Percentiles rank a stretch among this genome's conserved stretches.
These are phyloP conservation scores for Debaryomyces singareniensis DNA, from an alignment of 1,139 yeast species.

Conservation along the genomic window DNA sequence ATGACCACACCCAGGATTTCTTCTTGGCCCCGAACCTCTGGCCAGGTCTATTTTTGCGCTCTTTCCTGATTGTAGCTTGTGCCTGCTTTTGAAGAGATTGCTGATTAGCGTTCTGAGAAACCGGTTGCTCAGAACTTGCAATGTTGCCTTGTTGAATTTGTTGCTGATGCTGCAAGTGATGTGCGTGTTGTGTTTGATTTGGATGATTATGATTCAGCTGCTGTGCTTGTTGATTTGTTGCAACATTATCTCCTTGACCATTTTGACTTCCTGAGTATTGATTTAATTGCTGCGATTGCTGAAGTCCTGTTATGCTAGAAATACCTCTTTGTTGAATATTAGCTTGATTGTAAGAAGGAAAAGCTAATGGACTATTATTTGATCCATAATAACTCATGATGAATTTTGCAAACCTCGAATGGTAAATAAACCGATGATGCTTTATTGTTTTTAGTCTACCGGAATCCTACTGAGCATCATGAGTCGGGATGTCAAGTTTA, in stretches of 20 bases:
- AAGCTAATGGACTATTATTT: conserved; percentile 13
- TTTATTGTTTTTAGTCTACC: neutral
- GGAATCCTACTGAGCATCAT: neutral
- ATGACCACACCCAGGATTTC: conserved; percentile 58
- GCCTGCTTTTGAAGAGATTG: conserved; percentile 5
- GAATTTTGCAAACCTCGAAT: neutral
- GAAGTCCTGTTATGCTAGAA: conserved; percentile 8
- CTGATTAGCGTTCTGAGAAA: conserved; percentile 4
- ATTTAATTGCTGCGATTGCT: conserved; percentile 8
- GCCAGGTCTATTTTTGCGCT: conserved; percentile 40
- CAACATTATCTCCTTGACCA: conserved; percentile 10
- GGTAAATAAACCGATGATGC: neutral
- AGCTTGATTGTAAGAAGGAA: conserved; percentile 17
- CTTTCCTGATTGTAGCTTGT: conserved; percentile 11
- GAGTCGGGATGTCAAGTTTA: neutral
- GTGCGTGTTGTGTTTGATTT: conserved; percentile 12
- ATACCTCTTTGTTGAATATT: conserved; percentile 10
- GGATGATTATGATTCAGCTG: conserved; percentile 12
- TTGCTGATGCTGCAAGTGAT: conserved; percentile 9
- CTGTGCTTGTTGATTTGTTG: conserved; percentile 11
- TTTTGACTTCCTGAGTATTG: conserved; percentile 6
- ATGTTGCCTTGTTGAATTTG: conserved; percentile 10
- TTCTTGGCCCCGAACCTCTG: conserved; percentile 54
- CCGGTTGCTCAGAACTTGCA: conserved; percentile 10
- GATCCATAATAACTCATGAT: conserved; percentile 14